phyloP scores from a whole-genome alignment of 2,329 filamentous ascomycete genomes.

The Neopestalotiopsis sp. region DNA sequence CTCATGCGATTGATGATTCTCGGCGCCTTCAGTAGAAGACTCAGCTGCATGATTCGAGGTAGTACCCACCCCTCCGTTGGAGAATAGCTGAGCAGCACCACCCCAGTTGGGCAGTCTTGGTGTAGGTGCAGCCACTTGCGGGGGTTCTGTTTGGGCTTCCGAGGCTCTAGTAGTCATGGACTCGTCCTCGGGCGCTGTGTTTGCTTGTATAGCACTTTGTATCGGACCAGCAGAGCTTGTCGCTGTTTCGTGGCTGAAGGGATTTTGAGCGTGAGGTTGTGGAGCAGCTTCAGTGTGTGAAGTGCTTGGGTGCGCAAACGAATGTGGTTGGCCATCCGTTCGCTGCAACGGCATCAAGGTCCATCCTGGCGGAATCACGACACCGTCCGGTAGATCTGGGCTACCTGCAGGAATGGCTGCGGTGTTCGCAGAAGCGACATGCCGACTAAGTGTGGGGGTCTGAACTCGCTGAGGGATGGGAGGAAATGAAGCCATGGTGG shows the following conservation, averaged over 20 bases:
- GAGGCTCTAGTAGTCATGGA: slow-evolving; percentile 19
- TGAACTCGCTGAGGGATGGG: slow-evolving; percentile 40
- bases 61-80: slow-evolving; percentile 30
- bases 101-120: slow-evolving; percentile 58
- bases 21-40: slow-evolving; percentile 22
- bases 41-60: slow-evolving; percentile 17
- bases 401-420: slow-evolving; percentile 64
- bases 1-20: slow-evolving; percentile 22
- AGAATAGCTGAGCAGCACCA: slow-evolving; percentile 55
- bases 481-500: slow-evolving; percentile 30
- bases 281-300: background rate
- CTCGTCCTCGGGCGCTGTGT: background rate
- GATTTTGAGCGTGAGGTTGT: background rate
- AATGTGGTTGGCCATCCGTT: slow-evolving; percentile 42
- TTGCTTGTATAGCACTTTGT: background rate
- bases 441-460: slow-evolving; percentile 51
- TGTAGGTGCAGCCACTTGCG: slow-evolving; percentile 52
- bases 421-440: slow-evolving; percentile 51
- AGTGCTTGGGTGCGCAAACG: background rate
- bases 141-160: slow-evolving; percentile 28
- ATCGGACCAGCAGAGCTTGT: background rate
- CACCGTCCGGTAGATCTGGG: slow-evolving; percentile 65
- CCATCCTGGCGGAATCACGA: slow-evolving; percentile 71
- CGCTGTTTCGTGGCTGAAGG: background rate
- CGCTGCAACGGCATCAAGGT: slow-evolving; percentile 67